These are phyloP conservation scores for Ophiocordyceps camponoti-floridani DNA, from an alignment of 2,329 filamentous ascomycete species.

Conservation along the genomic window DNA sequence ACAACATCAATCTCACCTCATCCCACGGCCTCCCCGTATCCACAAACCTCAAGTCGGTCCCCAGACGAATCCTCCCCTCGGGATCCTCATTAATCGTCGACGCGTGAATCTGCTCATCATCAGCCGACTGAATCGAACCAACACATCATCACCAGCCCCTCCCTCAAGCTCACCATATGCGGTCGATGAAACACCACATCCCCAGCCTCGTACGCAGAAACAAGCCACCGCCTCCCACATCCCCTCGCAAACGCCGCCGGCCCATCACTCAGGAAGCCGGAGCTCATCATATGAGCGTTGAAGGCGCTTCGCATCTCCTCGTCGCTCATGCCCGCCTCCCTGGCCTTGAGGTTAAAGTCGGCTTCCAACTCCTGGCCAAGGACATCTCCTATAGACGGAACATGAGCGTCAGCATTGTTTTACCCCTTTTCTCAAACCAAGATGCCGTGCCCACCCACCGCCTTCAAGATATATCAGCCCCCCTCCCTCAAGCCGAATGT, in stretches of 20 bases:
- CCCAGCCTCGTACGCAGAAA: constrained; percentile 19
- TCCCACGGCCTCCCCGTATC: constrained; percentile 32
- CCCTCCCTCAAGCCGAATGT: constrained; percentile 33
- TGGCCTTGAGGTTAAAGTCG: constrained; percentile 28
- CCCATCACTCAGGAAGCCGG: constrained; percentile 31
- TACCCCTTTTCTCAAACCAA: neutral
- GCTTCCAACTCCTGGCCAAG: constrained; percentile 31
- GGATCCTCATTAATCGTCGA: constrained; percentile 36
- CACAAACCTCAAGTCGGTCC: constrained; percentile 37
- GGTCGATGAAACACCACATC: constrained; percentile 21
- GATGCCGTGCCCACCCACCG: constrained; percentile 10
- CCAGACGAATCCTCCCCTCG: constrained; percentile 31
- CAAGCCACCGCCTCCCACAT: constrained; percentile 14
- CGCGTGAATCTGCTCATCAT: constrained; percentile 29
- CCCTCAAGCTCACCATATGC: constrained; percentile 10
- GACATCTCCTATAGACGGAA: constrained; percentile 2
- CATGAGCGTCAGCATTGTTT: neutral
- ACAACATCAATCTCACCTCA: constrained; percentile 12
- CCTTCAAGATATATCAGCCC: constrained; percentile 41
- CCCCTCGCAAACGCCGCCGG: constrained; percentile 18
- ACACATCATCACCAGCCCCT: too few relatives aligned
- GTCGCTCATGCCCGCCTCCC: constrained; percentile 27
- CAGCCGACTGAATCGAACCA: too few relatives aligned
- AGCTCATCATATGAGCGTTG: constrained; percentile 41
- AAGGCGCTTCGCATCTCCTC: constrained; percentile 32